A percentile compares a stretch with the other conserved stretches of the same genome.
Conservation (phyloP, 768 basidiomycete genomes). For the Naematelia aurantialba region DNA sequence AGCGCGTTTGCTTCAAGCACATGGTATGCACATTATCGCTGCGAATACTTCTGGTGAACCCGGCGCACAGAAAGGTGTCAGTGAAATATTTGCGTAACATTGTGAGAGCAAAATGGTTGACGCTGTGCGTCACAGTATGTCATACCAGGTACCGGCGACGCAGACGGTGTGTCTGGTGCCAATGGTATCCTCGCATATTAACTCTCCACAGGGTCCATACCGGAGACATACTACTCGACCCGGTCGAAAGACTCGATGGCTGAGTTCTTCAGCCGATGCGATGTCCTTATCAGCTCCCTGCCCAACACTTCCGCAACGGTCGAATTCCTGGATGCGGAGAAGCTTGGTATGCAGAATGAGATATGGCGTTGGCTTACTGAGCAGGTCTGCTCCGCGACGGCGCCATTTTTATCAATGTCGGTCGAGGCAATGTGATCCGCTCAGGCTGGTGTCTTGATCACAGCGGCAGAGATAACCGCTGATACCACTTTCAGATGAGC, state of each 20-base stretch:
- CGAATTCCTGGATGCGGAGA: conserved; percentile 33
- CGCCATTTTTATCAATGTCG: conserved; percentile 50
- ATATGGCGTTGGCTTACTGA: background rate
- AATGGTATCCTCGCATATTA: background rate
- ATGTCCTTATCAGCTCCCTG: conserved; percentile 43
- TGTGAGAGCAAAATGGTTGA: background rate
- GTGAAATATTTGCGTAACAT: conserved; percentile 5
- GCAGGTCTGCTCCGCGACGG: conserved; percentile 44
- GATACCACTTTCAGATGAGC: conserved; percentile 21
- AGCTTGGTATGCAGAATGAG: conserved; percentile 28
- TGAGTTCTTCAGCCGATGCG: conserved; percentile 35
- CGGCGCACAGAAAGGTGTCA: conserved; percentile 39
- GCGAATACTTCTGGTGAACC: conserved; percentile 46
- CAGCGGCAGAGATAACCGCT: background rate
- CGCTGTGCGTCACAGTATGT: conserved; percentile 29
- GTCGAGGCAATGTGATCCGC: conserved; percentile 48
- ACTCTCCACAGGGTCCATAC: conserved; percentile 21
- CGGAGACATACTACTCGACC: conserved; percentile 39
- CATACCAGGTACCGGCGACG: conserved; percentile 47
- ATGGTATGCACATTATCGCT: conserved; percentile 43
- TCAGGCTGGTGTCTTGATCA: conserved; percentile 27
- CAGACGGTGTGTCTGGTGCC: conserved; percentile 19
- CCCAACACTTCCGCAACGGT: conserved; percentile 38
- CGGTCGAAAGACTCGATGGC: conserved; percentile 28
- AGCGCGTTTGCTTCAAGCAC: conserved; percentile 43